phyloP scores from a whole-genome alignment of 208 protist genomes.

The Trypanosoma boissoni region DNA sequence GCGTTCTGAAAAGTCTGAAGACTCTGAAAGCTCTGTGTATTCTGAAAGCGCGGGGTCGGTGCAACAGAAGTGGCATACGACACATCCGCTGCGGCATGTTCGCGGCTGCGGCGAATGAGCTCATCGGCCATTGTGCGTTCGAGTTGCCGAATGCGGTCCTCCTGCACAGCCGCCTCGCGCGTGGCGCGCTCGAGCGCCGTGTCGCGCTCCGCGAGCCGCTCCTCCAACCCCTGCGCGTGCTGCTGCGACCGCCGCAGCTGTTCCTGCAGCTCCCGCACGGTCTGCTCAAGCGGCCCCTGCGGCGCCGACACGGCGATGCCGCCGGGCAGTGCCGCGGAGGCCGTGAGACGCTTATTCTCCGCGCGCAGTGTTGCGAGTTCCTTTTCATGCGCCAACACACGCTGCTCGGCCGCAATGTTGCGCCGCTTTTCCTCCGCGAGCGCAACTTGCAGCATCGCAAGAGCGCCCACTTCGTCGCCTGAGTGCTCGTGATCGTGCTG shows the following conservation, averaged over 20 bases:
- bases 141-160: slow-evolving; percentile 77
- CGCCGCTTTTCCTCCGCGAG: slow-evolving; percentile 67
- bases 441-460: slow-evolving; percentile 35
- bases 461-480: not conserved
- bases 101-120: slow-evolving; percentile 30
- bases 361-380: slow-evolving; percentile 42
- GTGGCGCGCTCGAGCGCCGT: slow-evolving; percentile 36
- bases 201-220: slow-evolving; percentile 34
- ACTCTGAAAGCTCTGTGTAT: too few species aligned
- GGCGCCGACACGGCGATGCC: not conserved
- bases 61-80: not conserved
- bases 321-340: not conserved
- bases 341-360: slow-evolving; percentile 38
- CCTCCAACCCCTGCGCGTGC: slow-evolving; percentile 49
- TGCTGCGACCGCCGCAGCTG: slow-evolving; percentile 5
- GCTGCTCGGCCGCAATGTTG: slow-evolving; percentile 70
- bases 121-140: slow-evolving; percentile 77
- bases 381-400: slow-evolving; percentile 36
- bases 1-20: too few species aligned
- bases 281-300: not conserved
- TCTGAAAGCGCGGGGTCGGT: not conserved
- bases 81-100: not conserved
- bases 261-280: slow-evolving; percentile 7
- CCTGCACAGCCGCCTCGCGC: slow-evolving; percentile 42
- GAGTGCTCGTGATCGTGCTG: too few species aligned